Evolutionary conservation across 1,284 basidiomycete genomes (phyloP).

Genomic region (Pyrrhoderma noxium): DNA sequence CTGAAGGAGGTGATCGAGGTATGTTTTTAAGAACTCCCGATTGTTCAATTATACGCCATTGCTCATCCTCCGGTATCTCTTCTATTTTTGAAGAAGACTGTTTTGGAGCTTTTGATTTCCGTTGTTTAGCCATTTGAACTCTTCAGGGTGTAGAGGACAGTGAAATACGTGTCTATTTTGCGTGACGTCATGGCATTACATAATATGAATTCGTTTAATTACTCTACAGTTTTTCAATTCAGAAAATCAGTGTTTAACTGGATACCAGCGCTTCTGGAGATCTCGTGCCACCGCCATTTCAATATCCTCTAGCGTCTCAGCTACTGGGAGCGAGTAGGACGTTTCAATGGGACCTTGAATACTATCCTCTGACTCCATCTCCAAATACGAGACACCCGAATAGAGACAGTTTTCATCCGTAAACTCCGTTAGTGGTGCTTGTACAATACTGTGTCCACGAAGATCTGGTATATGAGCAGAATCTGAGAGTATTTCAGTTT

Average conservation of each 20-base stretch:
- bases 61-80: constrained; percentile 64
- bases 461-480: no score
- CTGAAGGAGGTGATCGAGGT: constrained; percentile 9
- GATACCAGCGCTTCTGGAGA: constrained; percentile 10
- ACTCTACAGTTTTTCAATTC: neutral
- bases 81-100: constrained; percentile 15
- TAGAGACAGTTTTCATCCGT: no score
- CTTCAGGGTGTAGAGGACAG: neutral
- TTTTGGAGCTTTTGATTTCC: constrained; percentile 9
- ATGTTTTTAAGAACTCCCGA: constrained; percentile 54
- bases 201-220: no score
- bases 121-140: constrained; percentile 9
- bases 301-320: constrained; percentile 16
- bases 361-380: no score
- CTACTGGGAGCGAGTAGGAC: no score
- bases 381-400: no score
- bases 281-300: constrained; percentile 15
- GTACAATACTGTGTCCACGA: no score
- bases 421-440: no score
- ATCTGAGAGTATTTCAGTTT: no score
- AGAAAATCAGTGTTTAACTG: constrained; percentile 9
- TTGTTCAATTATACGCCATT: constrained; percentile 67
- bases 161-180: neutral
- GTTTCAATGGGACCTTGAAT: no score
- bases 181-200: neutral